Evolutionary conservation across 495 filamentous ascomycete species (phyloP).

Genomic region (Gamarada debralockiae): DNA sequence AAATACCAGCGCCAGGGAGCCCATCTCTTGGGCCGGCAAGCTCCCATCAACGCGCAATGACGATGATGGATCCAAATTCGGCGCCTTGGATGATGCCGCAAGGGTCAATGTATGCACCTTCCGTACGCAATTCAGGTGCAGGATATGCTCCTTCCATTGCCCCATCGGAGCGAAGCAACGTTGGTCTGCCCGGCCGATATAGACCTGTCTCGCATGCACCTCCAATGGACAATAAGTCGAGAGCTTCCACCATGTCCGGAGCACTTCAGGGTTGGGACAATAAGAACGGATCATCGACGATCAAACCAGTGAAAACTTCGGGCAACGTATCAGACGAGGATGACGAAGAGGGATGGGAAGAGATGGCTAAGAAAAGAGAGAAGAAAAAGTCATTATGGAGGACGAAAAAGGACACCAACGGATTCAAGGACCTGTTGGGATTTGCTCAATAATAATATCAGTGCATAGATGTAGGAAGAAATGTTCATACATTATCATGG

Average conservation of each 20-base stretch:
- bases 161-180: constrained; percentile 89
- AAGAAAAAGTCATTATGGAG: constrained; percentile 75
- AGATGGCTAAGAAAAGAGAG: constrained; percentile 81
- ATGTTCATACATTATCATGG: neutral
- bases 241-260: constrained; percentile 49
- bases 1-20: constrained; percentile 31
- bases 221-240: constrained; percentile 31
- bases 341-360: constrained; percentile 77
- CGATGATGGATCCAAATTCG: constrained; percentile 69
- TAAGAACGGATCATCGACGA: constrained; percentile 30
- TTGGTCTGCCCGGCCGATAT: constrained; percentile 88
- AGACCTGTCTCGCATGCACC: constrained; percentile 72
- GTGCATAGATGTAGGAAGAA: neutral
- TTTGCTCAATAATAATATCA: constrained; percentile 3
- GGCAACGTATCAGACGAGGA: constrained; percentile 65
- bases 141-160: constrained; percentile 68
- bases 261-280: constrained; percentile 44
- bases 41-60: constrained; percentile 55
- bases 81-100: constrained; percentile 47
- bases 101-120: constrained; percentile 38
- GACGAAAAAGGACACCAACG: constrained; percentile 49
- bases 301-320: constrained; percentile 22
- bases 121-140: constrained; percentile 31
- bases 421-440: constrained; percentile 22
- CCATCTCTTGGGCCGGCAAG: constrained; percentile 21